Base-by-base conservation (phyloP, 148 eudicot species). In the Rhododendron ovatum region DNA sequence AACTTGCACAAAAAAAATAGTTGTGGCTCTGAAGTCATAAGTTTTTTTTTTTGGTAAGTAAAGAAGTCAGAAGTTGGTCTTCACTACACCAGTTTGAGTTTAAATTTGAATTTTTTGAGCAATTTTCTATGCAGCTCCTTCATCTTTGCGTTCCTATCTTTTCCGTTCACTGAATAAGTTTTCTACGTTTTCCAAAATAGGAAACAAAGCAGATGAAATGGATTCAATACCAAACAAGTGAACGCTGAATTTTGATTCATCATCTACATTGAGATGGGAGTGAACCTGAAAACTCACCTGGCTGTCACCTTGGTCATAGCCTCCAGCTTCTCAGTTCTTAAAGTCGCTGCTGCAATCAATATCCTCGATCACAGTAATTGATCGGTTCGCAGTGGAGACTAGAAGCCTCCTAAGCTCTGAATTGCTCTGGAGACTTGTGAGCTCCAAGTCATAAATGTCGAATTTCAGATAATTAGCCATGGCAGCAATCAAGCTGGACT, bases 401-500 rank as follows among this genome's bases (percentile, higher is more conserved):
- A 93, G 17, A 50, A 90, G 50, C 74, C 75, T 83, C 71, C 93
- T 82, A 7, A 93, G 88, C 59, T 91, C 91, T 0, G 90, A 86
- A 57, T 92, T 91, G 3, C n/a, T 5, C 13, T 57, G 59, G 33
- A 93, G 12, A 28, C 57, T 89, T 12, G 88, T 87, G 43, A 93
- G 65, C 91, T 88, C 91, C 87, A 93, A 55, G 86, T 93, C 95
- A 81, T 88, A 93, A 0, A 93, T 59, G 69, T 92, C 89, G 45
- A 90, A 92, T 4, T 90, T 91, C 86, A 93, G 76, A 80, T 91
- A 78, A 84, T 93, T 93, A 14, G 95, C 93, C 88, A 93, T 92
- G 3, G 95, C 95, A 0, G 94, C 95, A 2, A 92, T 90, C 89
- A 93, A 86, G 88, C 93, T 93, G 6, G 95, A 92, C 45, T 93